A percentile compares a stretch with the other conserved stretches of the same genome.
Conservation (phyloP, 2,329 filamentous ascomycete species). For the Chaetomiaceae sp. region DNA sequence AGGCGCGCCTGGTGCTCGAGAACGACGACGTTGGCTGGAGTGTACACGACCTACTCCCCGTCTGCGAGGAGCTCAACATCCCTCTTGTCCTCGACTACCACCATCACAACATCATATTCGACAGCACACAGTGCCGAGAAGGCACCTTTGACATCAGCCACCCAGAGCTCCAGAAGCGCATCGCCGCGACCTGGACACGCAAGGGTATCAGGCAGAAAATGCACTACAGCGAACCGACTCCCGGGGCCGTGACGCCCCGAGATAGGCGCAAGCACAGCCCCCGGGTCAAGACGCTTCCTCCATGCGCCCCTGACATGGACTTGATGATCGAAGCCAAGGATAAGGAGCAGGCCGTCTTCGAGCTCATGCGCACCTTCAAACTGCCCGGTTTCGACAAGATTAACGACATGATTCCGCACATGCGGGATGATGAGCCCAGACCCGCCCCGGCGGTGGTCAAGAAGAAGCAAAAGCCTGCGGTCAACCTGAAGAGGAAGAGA, state of each 20-base stretch:
- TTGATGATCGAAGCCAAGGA: conserved; percentile 99
- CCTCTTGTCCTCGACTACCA: conserved; percentile 90
- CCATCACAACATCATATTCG: conserved; percentile 92
- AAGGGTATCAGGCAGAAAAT: conserved; percentile 91
- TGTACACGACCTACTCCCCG: conserved; percentile 83
- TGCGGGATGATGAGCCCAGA: conserved; percentile 70
- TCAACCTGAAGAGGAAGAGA: conserved; percentile 35
- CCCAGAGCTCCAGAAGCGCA: conserved; percentile 62
- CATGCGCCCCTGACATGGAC: conserved; percentile 78
- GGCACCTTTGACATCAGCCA: conserved; percentile 75
- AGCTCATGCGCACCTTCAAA: conserved; percentile 83
- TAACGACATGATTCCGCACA: conserved; percentile 72
- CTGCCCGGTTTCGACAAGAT: conserved; percentile 73
- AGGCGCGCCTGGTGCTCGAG: conserved; percentile 78
- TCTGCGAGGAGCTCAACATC: conserved; percentile 92
- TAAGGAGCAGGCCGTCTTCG: conserved; percentile 94
- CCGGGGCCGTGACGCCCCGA: conserved; percentile 68
- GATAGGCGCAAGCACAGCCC: conserved; percentile 82
- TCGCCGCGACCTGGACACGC: conserved; percentile 74
- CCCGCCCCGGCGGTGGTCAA: conserved; percentile 37
- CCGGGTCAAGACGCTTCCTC: conserved; percentile 73
- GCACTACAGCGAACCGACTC: conserved; percentile 85
- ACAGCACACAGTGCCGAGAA: conserved; percentile 66
- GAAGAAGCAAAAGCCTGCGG: conserved; percentile 34
- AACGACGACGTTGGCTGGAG: conserved; percentile 92